A percentile compares a stretch with the other conserved stretches of the same genome.
phyloP scores from a whole-genome alignment of 2,329 filamentous ascomycete genomes.

The Colletotrichum sp. region DNA sequence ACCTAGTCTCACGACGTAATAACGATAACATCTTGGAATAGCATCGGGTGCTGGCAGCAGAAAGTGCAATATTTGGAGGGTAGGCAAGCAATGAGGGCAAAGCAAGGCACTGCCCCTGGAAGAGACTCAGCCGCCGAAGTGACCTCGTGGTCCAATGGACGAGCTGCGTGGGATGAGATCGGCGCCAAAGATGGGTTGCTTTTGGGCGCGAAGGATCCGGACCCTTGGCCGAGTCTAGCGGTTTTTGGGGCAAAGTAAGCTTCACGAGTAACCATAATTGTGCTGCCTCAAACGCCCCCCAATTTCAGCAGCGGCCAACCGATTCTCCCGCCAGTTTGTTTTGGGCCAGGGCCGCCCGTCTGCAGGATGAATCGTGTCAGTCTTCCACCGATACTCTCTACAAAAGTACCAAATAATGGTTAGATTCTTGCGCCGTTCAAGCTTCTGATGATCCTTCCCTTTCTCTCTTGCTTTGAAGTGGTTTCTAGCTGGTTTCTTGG shows the following conservation, averaged over 20 bases:
- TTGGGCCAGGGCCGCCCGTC: not conserved
- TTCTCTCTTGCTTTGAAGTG: not conserved
- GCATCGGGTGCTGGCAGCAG: not conserved
- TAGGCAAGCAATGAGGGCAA: not conserved
- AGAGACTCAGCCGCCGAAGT: not conserved
- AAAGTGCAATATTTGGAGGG: not conserved
- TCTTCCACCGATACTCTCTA: not conserved
- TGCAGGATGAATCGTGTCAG: not conserved
- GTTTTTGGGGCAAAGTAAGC: not conserved
- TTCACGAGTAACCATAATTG: not conserved
- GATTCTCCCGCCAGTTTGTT: not conserved
- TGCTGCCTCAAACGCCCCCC: not conserved
- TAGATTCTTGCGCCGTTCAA: not conserved
- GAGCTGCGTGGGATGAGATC: not conserved
- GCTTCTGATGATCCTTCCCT: not conserved
- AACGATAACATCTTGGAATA: not conserved
- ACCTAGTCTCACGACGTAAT: not conserved
- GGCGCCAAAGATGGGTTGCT: not conserved
- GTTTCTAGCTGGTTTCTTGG: not conserved
- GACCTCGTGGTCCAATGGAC: not conserved
- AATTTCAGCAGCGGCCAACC: not conserved
- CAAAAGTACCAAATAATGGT: not conserved
- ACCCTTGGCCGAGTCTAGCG: not conserved
- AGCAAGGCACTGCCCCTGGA: not conserved
- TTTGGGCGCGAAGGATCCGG: constrained; percentile 2